These are phyloP conservation scores for Populus deltoides DNA, from an alignment of 345 rosid genomes.

Conservation along the genomic window DNA sequence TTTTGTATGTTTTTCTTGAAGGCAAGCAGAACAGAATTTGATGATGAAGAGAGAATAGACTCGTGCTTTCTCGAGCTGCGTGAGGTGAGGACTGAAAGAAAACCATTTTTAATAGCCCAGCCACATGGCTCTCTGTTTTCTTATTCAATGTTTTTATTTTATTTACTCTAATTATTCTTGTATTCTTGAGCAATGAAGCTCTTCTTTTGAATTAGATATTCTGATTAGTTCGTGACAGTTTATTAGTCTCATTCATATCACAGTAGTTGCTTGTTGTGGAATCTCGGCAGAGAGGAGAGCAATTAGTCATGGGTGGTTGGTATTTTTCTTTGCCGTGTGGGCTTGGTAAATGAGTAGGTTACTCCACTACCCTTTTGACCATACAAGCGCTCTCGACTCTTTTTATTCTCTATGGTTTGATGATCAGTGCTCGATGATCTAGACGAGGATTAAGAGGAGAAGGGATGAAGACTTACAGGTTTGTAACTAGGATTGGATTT, in stretches of 20 bases:
- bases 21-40: constrained; percentile 12
- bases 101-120: not conserved
- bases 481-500: not conserved
- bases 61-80: constrained; percentile 33
- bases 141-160: not conserved
- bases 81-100: not conserved
- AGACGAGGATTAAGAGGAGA: not conserved
- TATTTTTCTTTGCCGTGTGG: not conserved
- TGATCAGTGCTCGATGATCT: not conserved
- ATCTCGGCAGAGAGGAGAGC: not conserved
- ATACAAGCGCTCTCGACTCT: not conserved
- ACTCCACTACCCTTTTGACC: not conserved
- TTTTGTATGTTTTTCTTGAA: not conserved
- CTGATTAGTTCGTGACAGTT: not conserved
- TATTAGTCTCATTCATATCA: not conserved
- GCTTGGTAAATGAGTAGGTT: not conserved
- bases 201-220: not conserved
- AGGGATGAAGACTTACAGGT: not conserved
- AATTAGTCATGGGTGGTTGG: not conserved
- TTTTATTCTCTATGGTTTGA: not conserved
- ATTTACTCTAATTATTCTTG: too few relatives aligned
- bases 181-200: too few relatives aligned
- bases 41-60: constrained; percentile 13
- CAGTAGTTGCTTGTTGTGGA: not conserved
- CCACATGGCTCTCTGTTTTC: not conserved